These are phyloP conservation scores for Ceratobasidium sp. DNA, from an alignment of 1,284 basidiomycete species.

Conservation along the genomic window DNA sequence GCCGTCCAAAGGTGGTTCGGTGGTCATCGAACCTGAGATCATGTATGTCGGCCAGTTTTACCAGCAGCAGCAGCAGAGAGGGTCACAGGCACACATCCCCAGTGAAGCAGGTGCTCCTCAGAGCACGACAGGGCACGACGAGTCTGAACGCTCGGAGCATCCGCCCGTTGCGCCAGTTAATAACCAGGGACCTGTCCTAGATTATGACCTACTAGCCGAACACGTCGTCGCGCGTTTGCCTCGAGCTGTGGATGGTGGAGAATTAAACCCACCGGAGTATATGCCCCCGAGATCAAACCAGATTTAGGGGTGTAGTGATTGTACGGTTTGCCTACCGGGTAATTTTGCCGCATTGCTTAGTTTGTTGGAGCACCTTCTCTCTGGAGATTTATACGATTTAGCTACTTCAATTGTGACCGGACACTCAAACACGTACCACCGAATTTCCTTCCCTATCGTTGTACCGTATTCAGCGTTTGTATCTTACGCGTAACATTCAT, in stretches of 20 bases:
- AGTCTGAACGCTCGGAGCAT: background rate
- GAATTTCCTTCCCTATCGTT: too few relatives aligned
- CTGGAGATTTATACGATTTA: too few relatives aligned
- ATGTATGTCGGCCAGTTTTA: background rate
- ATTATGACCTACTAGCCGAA: constrained; percentile 2
- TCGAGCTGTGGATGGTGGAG: background rate
- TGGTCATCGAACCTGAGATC: background rate
- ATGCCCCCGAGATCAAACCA: background rate
- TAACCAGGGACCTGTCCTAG: background rate
- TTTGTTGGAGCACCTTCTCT: too few relatives aligned
- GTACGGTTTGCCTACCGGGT: too few relatives aligned
- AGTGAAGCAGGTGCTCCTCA: background rate
- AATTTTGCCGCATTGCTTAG: too few relatives aligned
- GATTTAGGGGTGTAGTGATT: too few relatives aligned
- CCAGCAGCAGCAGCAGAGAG: background rate
- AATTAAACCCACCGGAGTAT: background rate
- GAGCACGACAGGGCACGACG: background rate
- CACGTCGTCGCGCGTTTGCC: constrained; percentile 6
- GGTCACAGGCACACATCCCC: too few relatives aligned
- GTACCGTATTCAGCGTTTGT: too few relatives aligned
- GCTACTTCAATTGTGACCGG: too few relatives aligned
- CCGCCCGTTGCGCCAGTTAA: too few relatives aligned
- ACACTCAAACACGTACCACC: too few relatives aligned
- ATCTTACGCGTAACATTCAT: too few relatives aligned
- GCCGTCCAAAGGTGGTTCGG: background rate